Evolutionary conservation across 2,329 filamentous ascomycete genomes (phyloP).

Genomic region (Sporothrix sp.): DNA sequence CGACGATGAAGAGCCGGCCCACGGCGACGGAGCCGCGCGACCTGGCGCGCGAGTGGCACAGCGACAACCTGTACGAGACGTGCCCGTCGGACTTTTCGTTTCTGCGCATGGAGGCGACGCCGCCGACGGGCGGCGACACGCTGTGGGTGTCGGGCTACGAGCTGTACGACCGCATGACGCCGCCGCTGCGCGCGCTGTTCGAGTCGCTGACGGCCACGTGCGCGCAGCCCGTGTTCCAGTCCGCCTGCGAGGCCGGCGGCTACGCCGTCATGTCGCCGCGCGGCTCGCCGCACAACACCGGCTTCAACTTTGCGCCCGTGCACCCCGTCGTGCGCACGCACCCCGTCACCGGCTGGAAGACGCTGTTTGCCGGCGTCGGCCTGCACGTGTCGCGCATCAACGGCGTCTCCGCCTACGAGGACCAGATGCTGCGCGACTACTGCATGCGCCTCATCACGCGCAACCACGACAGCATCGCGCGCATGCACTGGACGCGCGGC

Average conservation of each 20-base stretch:
- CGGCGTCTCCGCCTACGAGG: conserved; percentile 38
- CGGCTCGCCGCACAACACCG: conserved; percentile 42
- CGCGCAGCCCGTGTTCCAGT: conserved; percentile 39
- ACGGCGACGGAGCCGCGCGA: not conserved
- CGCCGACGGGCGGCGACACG: conserved; percentile 40
- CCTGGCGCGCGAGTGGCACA: conserved; percentile 31
- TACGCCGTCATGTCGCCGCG: conserved; percentile 34
- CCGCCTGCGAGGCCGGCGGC: conserved; percentile 30
- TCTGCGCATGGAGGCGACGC: conserved; percentile 32
- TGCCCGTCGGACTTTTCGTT: conserved; percentile 38
- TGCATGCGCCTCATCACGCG: conserved; percentile 40
- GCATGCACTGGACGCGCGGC: conserved; percentile 33
- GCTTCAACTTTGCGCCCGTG: conserved; percentile 36
- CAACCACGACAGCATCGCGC: conserved; percentile 47
- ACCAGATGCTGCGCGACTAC: conserved; percentile 37
- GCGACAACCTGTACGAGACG: conserved; percentile 39
- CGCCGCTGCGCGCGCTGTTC: conserved; percentile 39
- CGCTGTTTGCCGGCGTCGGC: conserved; percentile 41
- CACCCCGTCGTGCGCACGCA: conserved; percentile 49
- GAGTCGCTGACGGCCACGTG: conserved; percentile 48
- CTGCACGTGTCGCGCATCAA: conserved; percentile 41
- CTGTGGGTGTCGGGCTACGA: conserved; percentile 61
- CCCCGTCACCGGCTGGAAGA: conserved; percentile 49
- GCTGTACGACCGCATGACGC: conserved; percentile 53
- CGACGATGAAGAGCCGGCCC: conserved; percentile 9